phyloP scores from a whole-genome alignment of 1,139 yeast genomes.

The Pichia sp. region DNA sequence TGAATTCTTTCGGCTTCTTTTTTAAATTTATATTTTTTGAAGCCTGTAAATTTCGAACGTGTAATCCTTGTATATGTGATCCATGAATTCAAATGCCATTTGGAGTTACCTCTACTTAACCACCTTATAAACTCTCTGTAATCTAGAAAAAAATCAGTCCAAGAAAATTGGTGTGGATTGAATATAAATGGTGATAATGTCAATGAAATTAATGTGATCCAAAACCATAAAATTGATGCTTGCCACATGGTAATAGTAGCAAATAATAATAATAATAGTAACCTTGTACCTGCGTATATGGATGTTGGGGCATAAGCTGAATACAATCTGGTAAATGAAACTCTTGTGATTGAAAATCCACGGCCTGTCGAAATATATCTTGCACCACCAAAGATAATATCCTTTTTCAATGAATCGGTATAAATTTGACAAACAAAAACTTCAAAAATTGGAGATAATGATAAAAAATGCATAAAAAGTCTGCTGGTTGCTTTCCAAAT shows the following conservation, averaged over 20 bases:
- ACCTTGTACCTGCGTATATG: constrained; percentile 57
- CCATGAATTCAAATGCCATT: constrained; percentile 54
- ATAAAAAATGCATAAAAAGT: constrained; percentile 55
- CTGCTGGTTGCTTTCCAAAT: constrained; percentile 54
- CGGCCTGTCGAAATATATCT: constrained; percentile 78
- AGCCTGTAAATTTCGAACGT: constrained; percentile 63
- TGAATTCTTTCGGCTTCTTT: constrained; percentile 9
- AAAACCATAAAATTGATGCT: constrained; percentile 73
- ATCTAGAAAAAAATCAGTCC: constrained; percentile 64
- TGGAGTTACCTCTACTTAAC: constrained; percentile 60
- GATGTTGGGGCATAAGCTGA: constrained; percentile 59
- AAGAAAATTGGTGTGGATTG: constrained; percentile 80
- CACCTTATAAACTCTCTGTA: constrained; percentile 60
- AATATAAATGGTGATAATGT: constrained; percentile 74
- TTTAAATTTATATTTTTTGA: constrained; percentile 35
- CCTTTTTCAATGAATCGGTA: constrained; percentile 61
- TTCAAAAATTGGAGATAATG: constrained; percentile 79
- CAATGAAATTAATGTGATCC: constrained; percentile 66
- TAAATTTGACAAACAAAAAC: constrained; percentile 84
- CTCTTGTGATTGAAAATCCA: constrained; percentile 71
- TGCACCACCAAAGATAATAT: constrained; percentile 78
- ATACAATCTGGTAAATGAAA: constrained; percentile 53
- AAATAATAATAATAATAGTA: constrained; percentile 53
- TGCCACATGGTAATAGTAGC: constrained; percentile 71
- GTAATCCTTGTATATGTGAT: constrained; percentile 43